Conservation (phyloP, 768 basidiomycete species). For the Exsudoporus frostii region DNA sequence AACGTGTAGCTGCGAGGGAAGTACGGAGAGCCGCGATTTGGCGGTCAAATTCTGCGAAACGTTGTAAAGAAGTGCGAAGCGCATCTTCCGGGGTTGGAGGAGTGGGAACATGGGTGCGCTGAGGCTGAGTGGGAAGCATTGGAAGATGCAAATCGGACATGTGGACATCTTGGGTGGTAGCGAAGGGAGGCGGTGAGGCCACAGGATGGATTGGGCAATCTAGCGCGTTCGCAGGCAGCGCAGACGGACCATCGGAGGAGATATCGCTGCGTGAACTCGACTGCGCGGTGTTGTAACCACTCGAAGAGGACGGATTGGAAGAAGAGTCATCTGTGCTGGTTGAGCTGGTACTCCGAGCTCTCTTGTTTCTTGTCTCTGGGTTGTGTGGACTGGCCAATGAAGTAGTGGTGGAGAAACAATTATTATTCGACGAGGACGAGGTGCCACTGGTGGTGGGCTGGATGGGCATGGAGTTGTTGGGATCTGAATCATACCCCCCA, state of each 20-base stretch:
- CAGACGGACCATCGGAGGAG: constrained; percentile 18
- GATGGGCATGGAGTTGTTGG: constrained; percentile 26
- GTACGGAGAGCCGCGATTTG: constrained; percentile 49
- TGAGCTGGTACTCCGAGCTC: constrained; percentile 54
- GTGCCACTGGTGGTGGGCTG: constrained; percentile 27
- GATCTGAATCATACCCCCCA: constrained; percentile 33
- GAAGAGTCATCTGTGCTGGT: constrained; percentile 35
- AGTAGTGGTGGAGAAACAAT: constrained; percentile 9
- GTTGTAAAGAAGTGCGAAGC: constrained; percentile 45
- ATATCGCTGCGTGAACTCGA: constrained; percentile 35
- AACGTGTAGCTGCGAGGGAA: constrained; percentile 31
- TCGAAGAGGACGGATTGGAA: constrained; percentile 36
- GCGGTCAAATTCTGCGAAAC: constrained; percentile 53
- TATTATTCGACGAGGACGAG: constrained; percentile 16
- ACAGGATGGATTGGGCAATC: constrained; percentile 22
- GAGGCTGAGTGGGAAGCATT: constrained; percentile 14
- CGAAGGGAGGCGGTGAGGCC: constrained; percentile 36
- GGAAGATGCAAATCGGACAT: constrained; percentile 42
- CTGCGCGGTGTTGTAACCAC: constrained; percentile 33
- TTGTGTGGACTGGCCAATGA: constrained; percentile 25
- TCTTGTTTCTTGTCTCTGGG: constrained; percentile 53
- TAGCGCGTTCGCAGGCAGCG: constrained; percentile 7
- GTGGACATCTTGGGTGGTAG: constrained; percentile 45
- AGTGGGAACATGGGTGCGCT: constrained; percentile 10
- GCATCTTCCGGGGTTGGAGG: constrained; percentile 32